Conservation (phyloP, 768 basidiomycete genomes). For the Suillus luteus region DNA sequence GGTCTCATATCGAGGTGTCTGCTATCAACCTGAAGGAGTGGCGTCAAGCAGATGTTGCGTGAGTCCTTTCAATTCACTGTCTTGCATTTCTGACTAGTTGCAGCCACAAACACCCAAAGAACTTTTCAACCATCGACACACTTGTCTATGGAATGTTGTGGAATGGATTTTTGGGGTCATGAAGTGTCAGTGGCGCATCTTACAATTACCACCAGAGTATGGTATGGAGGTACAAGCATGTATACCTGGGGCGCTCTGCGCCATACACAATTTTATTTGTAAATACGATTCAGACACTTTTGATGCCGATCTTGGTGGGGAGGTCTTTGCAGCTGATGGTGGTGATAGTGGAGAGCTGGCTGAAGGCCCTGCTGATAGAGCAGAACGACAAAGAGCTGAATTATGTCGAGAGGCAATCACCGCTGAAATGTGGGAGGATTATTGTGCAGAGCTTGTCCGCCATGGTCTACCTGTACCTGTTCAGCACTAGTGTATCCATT, state of each 20-base stretch:
- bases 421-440: background rate
- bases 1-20: slow-evolving; percentile 38
- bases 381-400: no score
- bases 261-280: slow-evolving; percentile 29
- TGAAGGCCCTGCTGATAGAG: no score
- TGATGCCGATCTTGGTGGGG: background rate
- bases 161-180: slow-evolving; percentile 26
- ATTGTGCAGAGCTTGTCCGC: background rate
- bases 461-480: slow-evolving; percentile 21
- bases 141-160: slow-evolving; percentile 21
- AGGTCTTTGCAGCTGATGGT: no score
- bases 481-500: slow-evolving; percentile 21
- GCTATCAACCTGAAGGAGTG: slow-evolving; percentile 32
- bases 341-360: no score
- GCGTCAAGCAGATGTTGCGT: background rate
- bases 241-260: slow-evolving; percentile 24
- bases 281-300: slow-evolving; percentile 14
- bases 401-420: no score
- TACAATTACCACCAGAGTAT: slow-evolving; percentile 18
- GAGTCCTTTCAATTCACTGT: no score
- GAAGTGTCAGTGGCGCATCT: slow-evolving; percentile 23
- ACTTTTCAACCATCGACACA: slow-evolving; percentile 3
- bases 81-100: background rate
- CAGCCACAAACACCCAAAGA: slow-evolving; percentile 5
- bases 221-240: slow-evolving; percentile 22